A percentile compares a stretch with the other conserved stretches of the same genome.
Evolutionary conservation across 495 filamentous ascomycete genomes (phyloP).

Genomic region (Penicillium nucicola): DNA sequence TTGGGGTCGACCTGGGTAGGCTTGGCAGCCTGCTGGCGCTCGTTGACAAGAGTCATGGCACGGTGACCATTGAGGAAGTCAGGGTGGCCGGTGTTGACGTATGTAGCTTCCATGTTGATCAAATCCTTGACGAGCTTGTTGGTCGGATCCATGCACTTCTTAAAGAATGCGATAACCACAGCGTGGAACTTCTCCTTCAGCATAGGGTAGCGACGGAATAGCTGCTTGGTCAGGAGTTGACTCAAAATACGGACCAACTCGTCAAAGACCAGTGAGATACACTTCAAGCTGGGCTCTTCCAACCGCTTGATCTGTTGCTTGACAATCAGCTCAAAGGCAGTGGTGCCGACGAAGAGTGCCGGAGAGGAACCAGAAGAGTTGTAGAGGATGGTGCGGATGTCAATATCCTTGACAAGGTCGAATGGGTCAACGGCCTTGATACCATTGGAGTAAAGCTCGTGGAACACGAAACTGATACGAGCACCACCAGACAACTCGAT

Average conservation of each 20-base stretch:
- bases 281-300: conserved; percentile 95
- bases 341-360: conserved; percentile 95
- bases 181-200: conserved; percentile 96
- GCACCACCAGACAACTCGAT: conserved; percentile 94
- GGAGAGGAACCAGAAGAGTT: conserved; percentile 98
- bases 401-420: conserved; percentile 94
- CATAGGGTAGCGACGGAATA: conserved; percentile 87
- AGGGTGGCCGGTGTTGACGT: conserved; percentile 98
- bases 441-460: conserved; percentile 97
- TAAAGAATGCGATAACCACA: conserved; percentile 95
- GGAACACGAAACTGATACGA: conserved; percentile 98
- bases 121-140: conserved; percentile 95
- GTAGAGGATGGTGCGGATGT: conserved; percentile 94
- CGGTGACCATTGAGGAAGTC: conserved; percentile 97
- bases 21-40: conserved; percentile 73
- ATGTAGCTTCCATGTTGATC: conserved; percentile 92
- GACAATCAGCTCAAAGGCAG: conserved; percentile 95
- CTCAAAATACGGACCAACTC: conserved; percentile 94
- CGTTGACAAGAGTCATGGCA: conserved; percentile 96
- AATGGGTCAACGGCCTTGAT: conserved; percentile 98
- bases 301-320: conserved; percentile 97
- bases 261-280: conserved; percentile 94
- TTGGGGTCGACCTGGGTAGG: conserved; percentile 98
- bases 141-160: conserved; percentile 94
- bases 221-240: conserved; percentile 80